Evolutionary conservation across 495 filamentous ascomycete species (phyloP).

Genomic region (Tuber borchii): DNA sequence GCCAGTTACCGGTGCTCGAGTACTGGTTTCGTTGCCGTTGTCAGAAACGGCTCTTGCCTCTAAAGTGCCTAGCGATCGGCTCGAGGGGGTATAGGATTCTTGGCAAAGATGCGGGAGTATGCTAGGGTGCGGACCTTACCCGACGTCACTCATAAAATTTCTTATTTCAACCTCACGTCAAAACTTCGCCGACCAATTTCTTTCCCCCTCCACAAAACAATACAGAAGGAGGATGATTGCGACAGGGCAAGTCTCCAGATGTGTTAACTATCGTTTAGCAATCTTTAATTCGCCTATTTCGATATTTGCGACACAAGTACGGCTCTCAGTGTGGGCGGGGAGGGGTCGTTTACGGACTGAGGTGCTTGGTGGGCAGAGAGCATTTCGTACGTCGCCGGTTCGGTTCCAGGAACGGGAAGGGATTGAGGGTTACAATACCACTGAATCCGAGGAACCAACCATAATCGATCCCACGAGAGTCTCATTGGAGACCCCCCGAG

Average conservation of each 20-base stretch:
- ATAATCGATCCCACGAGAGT: background rate
- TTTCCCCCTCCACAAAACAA: background rate
- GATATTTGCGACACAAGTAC: slow-evolving; percentile 17
- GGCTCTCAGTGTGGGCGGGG: slow-evolving; percentile 1
- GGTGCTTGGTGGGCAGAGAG: background rate
- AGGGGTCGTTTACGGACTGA: background rate
- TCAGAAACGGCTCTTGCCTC: too few relatives aligned
- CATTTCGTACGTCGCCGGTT: slow-evolving; percentile 4
- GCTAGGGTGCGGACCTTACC: background rate
- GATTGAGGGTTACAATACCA: background rate
- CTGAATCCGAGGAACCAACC: background rate
- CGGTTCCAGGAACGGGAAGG: background rate
- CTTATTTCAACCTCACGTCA: slow-evolving; percentile 1
- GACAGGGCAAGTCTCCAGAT: slow-evolving; percentile 17
- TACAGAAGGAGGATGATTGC: slow-evolving; percentile 24
- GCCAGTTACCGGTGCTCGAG: too few relatives aligned
- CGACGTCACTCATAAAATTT: background rate
- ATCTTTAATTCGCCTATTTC: slow-evolving; percentile 25
- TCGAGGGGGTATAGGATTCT: background rate
- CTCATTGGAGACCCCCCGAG: background rate
- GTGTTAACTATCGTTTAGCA: slow-evolving; percentile 17
- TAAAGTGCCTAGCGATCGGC: too few relatives aligned
- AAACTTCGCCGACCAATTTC: background rate
- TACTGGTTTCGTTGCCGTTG: too few relatives aligned
- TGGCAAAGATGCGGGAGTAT: too few relatives aligned